These are phyloP conservation scores for Phlegmacium glaucopus DNA, from an alignment of 768 basidiomycete species.

Conservation along the genomic window DNA sequence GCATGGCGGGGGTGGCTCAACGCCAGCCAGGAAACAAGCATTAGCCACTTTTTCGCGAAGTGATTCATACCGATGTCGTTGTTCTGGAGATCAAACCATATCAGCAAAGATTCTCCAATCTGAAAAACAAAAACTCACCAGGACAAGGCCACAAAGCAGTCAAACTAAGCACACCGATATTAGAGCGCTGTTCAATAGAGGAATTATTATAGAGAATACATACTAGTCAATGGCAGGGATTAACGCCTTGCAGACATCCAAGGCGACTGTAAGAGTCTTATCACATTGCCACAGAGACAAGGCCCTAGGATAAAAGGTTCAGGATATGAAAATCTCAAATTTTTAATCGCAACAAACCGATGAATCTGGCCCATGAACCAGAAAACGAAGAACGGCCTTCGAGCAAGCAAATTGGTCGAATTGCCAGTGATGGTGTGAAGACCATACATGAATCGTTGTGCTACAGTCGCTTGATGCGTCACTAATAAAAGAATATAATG, in stretches of 20 bases:
- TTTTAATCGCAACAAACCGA: slow-evolving; percentile 33
- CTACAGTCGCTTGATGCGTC: slow-evolving; percentile 55
- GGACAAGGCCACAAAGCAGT: slow-evolving; percentile 62
- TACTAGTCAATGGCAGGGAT: slow-evolving; percentile 59
- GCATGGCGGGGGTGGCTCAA: slow-evolving; percentile 39
- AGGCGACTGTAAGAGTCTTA: slow-evolving; percentile 50
- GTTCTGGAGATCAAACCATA: slow-evolving; percentile 34
- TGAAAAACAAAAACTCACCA: slow-evolving; percentile 33
- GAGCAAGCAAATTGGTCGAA: slow-evolving; percentile 42
- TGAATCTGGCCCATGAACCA: slow-evolving; percentile 76
- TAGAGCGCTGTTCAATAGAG: slow-evolving; percentile 3
- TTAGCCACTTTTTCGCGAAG: slow-evolving; percentile 43
- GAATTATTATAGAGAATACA: slow-evolving; percentile 8
- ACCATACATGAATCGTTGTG: slow-evolving; percentile 56
- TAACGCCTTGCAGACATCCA: slow-evolving; percentile 62
- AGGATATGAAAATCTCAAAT: not conserved
- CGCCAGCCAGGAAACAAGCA: slow-evolving; percentile 47
- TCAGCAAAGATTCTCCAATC: not conserved
- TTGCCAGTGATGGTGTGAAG: slow-evolving; percentile 60
- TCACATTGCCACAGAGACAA: slow-evolving; percentile 62
- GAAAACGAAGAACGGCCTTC: slow-evolving; percentile 65
- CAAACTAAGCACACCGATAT: slow-evolving; percentile 28
- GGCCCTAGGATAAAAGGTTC: slow-evolving; percentile 33
- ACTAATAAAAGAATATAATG: slow-evolving; percentile 35
- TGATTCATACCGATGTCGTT: slow-evolving; percentile 43